Base-by-base conservation (phyloP, 1,284 basidiomycete species). In the Pisolithus thermaeus region DNA sequence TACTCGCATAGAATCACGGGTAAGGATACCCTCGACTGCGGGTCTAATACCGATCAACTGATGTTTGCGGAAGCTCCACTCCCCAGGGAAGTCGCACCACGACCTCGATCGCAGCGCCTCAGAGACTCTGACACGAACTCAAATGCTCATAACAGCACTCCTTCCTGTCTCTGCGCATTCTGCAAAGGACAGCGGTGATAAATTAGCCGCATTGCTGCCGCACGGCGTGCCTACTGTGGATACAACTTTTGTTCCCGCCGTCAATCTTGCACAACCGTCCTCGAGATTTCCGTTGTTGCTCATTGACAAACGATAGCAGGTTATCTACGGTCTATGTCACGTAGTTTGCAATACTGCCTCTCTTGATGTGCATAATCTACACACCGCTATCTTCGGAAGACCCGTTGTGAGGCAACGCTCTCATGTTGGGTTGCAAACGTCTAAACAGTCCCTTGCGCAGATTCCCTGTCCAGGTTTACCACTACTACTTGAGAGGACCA, bases 231-330 rank as follows among this genome's bases (percentile, higher is more conserved):
- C 78, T 49, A 61, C 64, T 20, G 53, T 67, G 43, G 76, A 79
- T 46, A 69, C 75, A 52, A 70, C 73, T 38, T 77, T 77, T 59
- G 70, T 75, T 47, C 64, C 76, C 30, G 73, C 76, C 36, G 59
- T 82, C 30, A 74, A 79, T 51, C 60, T 81, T 38, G 79, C 76
- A 18, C 80, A 80, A 54, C 75, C 80, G 27, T 76, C 76, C 48
- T 70, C 78, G 45, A 71, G 82, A 53, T 73, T 73, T 60, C 68
- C 68, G 7, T 60, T 73, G 56, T 57, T 72, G 40, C 62, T 70
- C 36, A 40, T 70, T 49, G 62, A 69, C 47, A 42, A 49, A 50
- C 58, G 61, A 54, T 64, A 52, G 48, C 49, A 52, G 41, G 51
- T 20, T 55, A 25, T 53, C 52, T 52, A 53, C 27, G 50, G 43